phyloP scores from a whole-genome alignment of 306 rosid species.

The Corylus avellana region DNA sequence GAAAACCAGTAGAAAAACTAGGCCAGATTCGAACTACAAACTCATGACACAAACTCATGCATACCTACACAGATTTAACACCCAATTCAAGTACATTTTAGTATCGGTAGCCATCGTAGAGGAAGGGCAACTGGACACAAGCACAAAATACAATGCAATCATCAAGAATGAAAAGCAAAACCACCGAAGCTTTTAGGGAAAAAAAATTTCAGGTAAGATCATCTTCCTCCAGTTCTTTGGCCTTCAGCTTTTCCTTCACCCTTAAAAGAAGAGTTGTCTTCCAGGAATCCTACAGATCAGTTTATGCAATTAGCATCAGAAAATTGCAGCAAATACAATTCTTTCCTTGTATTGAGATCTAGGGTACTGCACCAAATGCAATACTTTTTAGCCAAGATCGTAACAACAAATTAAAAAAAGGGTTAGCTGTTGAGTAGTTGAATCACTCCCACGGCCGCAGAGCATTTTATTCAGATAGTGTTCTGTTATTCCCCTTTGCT shows the following conservation, averaged over 20 bases:
- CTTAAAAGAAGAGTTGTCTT: conserved; percentile 92
- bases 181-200: background rate
- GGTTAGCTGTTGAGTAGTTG: too few relatives aligned
- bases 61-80: conserved; percentile 24
- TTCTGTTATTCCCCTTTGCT: background rate
- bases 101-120: conserved; percentile 23
- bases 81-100: conserved; percentile 38
- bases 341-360: background rate
- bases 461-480: background rate
- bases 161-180: conserved; percentile 38
- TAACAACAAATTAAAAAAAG: too few relatives aligned
- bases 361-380: too few relatives aligned
- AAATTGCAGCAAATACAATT: background rate
- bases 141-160: conserved; percentile 32
- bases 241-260: conserved; percentile 96
- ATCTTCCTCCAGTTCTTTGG: conserved; percentile 96
- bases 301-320: conserved; percentile 23
- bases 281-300: conserved; percentile 72
- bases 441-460: too few relatives aligned
- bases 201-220: conserved; percentile 68
- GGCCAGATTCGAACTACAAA: conserved; percentile 6
- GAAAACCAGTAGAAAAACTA: background rate
- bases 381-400: too few relatives aligned
- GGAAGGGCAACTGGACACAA: conserved; percentile 35
- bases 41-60: background rate